These are phyloP conservation scores for Linum lewisii DNA, from an alignment of 345 rosid genomes.

Conservation along the genomic window DNA sequence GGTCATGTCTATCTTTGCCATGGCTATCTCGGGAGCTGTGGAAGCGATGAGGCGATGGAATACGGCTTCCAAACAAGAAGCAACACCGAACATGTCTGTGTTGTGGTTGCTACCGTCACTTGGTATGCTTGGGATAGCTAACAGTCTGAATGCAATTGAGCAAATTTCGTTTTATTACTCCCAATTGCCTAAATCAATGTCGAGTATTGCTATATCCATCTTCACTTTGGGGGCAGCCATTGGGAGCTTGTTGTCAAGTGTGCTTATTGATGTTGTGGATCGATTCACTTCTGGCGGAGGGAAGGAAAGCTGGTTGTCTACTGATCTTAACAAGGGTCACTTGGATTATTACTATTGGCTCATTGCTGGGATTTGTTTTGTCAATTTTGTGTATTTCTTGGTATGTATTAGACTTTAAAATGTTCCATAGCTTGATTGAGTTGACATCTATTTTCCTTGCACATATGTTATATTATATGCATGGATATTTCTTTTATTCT, in stretches of 20 bases:
- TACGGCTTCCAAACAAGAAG: background rate
- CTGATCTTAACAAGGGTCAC: constrained; percentile 16
- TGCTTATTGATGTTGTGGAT: constrained; percentile 10
- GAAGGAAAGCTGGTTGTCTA: constrained; percentile 15
- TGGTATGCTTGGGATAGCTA: constrained; percentile 13
- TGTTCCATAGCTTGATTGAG: too few relatives aligned
- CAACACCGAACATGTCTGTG: background rate
- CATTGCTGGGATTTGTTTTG: background rate
- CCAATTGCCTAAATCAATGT: constrained; percentile 20
- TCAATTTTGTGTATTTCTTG: constrained; percentile 14
- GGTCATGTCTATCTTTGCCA: background rate
- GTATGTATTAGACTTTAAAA: too few relatives aligned
- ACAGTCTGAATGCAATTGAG: constrained; percentile 16
- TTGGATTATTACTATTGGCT: constrained; percentile 19
- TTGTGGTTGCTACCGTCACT: constrained; percentile 12
- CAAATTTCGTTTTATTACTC: constrained; percentile 20
- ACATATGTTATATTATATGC: too few relatives aligned
- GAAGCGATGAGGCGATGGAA: background rate
- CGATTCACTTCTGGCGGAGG: constrained; percentile 5
- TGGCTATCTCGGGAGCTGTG: background rate
- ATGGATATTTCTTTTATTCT: too few relatives aligned
- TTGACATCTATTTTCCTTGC: too few relatives aligned
- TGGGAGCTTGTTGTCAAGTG: constrained; percentile 6
- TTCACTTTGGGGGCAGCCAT: constrained; percentile 10
- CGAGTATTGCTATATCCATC: constrained; percentile 15